Conservation (phyloP, 2,329 filamentous ascomycete species). For the Knoxdaviesia proteae region DNA sequence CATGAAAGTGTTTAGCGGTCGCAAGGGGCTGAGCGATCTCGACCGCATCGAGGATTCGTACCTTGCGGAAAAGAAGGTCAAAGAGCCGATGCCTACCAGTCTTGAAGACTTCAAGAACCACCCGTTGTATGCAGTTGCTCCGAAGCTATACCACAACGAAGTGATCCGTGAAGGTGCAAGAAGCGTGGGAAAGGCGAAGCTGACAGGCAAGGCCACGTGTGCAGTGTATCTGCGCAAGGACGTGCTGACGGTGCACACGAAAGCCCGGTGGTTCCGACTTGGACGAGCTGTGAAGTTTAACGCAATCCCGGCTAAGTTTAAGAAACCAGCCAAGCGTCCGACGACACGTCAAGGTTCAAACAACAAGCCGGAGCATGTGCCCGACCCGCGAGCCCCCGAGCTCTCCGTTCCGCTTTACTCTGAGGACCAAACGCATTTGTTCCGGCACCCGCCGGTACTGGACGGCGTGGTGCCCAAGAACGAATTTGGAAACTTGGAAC, state of each 20-base stretch:
- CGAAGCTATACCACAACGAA: constrained; percentile 68
- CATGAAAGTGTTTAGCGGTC: constrained; percentile 24
- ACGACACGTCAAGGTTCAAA: constrained; percentile 7
- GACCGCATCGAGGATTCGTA: constrained; percentile 74
- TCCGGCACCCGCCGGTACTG: constrained; percentile 55
- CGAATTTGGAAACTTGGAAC: constrained; percentile 79
- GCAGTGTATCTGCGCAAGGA: constrained; percentile 63
- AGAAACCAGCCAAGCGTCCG: constrained; percentile 8
- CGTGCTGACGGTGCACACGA: constrained; percentile 56
- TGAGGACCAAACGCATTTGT: constrained; percentile 47
- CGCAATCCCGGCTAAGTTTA: constrained; percentile 57
- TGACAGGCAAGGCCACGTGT: too few species aligned
- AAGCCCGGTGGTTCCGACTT: constrained; percentile 78
- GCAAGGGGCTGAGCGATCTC: constrained; percentile 29
- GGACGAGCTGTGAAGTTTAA: constrained; percentile 59
- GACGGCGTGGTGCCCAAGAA: constrained; percentile 70
- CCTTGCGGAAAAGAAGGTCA: constrained; percentile 45
- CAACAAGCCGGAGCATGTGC: constrained; percentile 7
- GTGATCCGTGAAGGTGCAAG: constrained; percentile 52
- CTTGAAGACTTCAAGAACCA: constrained; percentile 77
- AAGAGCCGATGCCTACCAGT: constrained; percentile 71
- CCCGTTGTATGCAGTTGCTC: constrained; percentile 62
- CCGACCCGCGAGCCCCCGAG: constrained; percentile 17
- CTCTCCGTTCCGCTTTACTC: constrained; percentile 38
- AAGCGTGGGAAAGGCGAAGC: too few species aligned